phyloP scores from a whole-genome alignment of 345 rosid species.

The Rhizophora apiculata region DNA sequence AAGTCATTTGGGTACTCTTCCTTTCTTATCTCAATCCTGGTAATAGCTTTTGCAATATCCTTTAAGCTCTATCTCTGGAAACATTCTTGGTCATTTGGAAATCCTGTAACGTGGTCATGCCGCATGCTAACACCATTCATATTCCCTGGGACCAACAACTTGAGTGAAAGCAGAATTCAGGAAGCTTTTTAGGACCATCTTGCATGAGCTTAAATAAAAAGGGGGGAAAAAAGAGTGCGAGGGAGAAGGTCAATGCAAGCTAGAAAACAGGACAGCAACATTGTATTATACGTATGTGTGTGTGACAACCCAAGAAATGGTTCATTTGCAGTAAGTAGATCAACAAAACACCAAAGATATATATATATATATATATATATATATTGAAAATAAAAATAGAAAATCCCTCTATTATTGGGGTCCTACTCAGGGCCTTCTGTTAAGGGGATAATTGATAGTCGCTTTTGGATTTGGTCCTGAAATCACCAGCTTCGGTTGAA shows the following conservation, averaged over 20 bases:
- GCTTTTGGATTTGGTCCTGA: too few relatives aligned
- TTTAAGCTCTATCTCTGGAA: background rate
- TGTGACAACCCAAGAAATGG: too few relatives aligned
- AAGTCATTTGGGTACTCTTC: conserved; percentile 37
- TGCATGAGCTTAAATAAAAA: background rate
- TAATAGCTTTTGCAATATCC: background rate
- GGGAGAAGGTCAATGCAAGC: background rate
- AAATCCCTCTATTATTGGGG: too few relatives aligned
- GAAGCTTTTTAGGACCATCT: conserved; percentile 30
- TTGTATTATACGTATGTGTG: too few relatives aligned
- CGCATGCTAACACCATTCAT: background rate
- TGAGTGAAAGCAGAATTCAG: conserved; percentile 27
- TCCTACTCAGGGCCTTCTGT: too few relatives aligned
- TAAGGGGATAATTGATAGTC: too few relatives aligned
- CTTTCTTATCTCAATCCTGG: conserved; percentile 6
- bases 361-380: too few relatives aligned
- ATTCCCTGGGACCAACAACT: conserved; percentile 27
- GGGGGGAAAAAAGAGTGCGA: background rate
- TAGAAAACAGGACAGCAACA: background rate
- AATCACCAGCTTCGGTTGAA: too few relatives aligned
- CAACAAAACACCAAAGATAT: too few relatives aligned
- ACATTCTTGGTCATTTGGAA: background rate
- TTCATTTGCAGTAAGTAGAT: too few relatives aligned
- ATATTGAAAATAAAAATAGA: too few relatives aligned
- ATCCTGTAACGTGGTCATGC: background rate